Base-by-base conservation (phyloP, 2,329 filamentous ascomycete genomes). In the Boeremia lycopersici region DNA sequence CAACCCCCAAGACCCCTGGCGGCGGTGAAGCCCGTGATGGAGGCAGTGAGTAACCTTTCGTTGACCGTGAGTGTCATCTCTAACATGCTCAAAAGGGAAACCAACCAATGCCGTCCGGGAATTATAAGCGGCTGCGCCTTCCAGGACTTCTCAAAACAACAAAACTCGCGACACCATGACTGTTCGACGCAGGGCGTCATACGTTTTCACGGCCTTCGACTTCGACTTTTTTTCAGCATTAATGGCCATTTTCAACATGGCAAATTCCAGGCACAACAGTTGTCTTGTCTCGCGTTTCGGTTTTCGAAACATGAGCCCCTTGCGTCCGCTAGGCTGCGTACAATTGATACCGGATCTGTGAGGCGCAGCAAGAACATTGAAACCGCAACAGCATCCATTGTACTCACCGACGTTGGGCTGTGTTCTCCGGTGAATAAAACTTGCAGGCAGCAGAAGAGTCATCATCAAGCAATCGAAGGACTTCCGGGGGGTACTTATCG, bases 401-500 rank as follows among this genome's bases (percentile, higher is more conserved):
- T 56, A 61, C 41, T 48, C 56, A 59, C 59, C 59, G 52, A 47
- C 29, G 9, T 50, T 40, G 61, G 67, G 70, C 69, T 71, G 69
- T 70, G 69, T 59, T 54, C 48, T 51, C 65, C 69, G 69, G 68
- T 71, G 59, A 70, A 53, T 41, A 56, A 59, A 34, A 54, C 58
- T 45, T 47, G 54, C 56, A 59, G 47, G 47, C 53, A 48, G 19
- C 43, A 30, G 19, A 36, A 45, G 53, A 67, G 61, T 67, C 64
- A 62, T 57, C 48, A 36, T 49, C 53, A 57, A 45, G 55, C 31
- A 34, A 48, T 60, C 56, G 61, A 59, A 64, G 60, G 65, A 67
- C 65, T 46, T 51, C 46, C 51, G 51, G 61, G 60, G 53, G 47
- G 59, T 68, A 61, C 63, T 70, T 71, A 71, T 73, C 63, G 58